A percentile compares a stretch with the other conserved stretches of the same genome.
Conservation (phyloP, 805 yeast species). For the Hanseniaspora pseudoguilliermondii region DNA sequence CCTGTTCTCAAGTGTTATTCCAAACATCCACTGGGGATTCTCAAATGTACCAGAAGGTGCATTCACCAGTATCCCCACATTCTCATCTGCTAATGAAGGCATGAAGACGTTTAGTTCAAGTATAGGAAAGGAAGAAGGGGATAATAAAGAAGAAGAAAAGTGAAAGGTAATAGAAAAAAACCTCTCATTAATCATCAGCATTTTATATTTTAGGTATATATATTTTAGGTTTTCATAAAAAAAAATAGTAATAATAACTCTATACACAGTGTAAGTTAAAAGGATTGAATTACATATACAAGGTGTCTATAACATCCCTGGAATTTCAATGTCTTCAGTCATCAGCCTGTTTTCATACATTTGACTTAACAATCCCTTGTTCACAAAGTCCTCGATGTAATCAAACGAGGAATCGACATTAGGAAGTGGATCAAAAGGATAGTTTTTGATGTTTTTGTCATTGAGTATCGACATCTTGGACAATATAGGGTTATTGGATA, state of each 20-base stretch:
- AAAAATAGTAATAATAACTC: neutral
- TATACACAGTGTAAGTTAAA: too few relatives aligned
- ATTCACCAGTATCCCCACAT: neutral
- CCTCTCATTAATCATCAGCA: neutral
- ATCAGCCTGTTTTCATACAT: constrained; percentile 2
- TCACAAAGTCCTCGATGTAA: neutral
- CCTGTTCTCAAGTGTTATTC: neutral
- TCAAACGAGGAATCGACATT: neutral
- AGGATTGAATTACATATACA: too few relatives aligned
- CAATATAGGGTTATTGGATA: neutral
- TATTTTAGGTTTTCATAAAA: neutral
- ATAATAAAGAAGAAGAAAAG: neutral
- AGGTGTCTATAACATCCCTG: neutral
- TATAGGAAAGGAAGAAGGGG: neutral
- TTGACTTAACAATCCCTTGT: neutral
- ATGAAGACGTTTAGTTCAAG: neutral
- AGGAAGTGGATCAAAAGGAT: constrained; percentile 5
- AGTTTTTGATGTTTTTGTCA: neutral
- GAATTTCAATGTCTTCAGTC: neutral
- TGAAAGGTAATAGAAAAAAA: neutral
- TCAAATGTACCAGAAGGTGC: neutral
- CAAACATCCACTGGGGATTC: neutral
- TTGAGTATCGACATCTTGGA: neutral
- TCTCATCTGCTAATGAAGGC: neutral
- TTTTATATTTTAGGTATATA: neutral